Conservation (phyloP, 345 rosid genomes). For the Litchi chinensis region DNA sequence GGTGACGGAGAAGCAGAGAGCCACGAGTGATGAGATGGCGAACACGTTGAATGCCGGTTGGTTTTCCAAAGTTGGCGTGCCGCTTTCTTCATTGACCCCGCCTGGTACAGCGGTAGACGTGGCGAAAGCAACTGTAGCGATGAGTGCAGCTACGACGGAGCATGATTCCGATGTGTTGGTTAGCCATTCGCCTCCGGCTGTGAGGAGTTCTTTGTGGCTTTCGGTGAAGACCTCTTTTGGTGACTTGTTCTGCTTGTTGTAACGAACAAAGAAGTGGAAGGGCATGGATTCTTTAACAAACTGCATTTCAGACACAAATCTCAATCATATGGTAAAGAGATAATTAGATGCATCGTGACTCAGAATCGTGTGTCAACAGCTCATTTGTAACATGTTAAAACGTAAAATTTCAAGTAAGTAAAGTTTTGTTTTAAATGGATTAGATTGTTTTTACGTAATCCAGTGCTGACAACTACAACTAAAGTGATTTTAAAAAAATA, state of each 20-base stretch:
- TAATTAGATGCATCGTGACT: too few species aligned
- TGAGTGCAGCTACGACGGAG: conserved; percentile 55
- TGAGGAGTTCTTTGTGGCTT: conserved; percentile 36
- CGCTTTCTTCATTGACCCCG: conserved; percentile 23
- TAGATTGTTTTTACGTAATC: too few species aligned
- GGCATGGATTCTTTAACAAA: conserved; percentile 49
- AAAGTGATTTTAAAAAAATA: too few species aligned
- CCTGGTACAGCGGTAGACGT: conserved; percentile 49
- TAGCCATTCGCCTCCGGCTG: conserved; percentile 50
- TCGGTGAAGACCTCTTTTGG: conserved; percentile 38
- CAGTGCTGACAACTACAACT: too few species aligned
- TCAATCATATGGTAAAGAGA: neutral
- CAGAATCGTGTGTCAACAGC: too few species aligned
- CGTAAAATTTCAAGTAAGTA: too few species aligned
- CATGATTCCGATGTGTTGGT: conserved; percentile 49
- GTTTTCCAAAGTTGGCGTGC: conserved; percentile 29
- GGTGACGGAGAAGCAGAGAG: conserved; percentile 45
- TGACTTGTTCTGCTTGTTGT: conserved; percentile 33
- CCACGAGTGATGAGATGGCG: conserved; percentile 39
- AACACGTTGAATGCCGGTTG: conserved; percentile 40
- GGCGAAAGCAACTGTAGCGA: conserved; percentile 58
- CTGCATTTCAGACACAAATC: conserved; percentile 24
- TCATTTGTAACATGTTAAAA: too few species aligned
- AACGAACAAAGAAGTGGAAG: conserved; percentile 29
- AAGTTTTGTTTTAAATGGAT: too few species aligned